Conservation (phyloP, 2,329 filamentous ascomycete species). For the Sarocladium oryzae region DNA sequence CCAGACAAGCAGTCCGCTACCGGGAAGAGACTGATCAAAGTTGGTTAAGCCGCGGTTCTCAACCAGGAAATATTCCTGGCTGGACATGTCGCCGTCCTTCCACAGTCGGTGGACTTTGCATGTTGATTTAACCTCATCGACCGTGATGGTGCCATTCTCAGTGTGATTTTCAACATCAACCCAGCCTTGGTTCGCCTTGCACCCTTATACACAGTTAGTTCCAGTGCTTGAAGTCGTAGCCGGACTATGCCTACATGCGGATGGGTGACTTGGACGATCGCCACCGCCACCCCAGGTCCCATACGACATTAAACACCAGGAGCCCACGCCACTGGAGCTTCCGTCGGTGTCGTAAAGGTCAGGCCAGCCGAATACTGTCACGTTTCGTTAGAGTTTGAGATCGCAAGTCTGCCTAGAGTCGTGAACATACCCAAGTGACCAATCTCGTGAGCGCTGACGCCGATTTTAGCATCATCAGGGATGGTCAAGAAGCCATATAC, state of each 20-base stretch:
- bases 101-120: background rate
- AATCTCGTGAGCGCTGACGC: constrained; percentile 6
- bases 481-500: constrained; percentile 6
- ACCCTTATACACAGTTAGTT: background rate
- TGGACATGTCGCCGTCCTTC: constrained; percentile 1
- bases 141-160: background rate
- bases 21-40: constrained; percentile 5
- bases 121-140: constrained; percentile 3
- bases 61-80: constrained; percentile 6
- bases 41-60: constrained; percentile 1
- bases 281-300: constrained; percentile 5
- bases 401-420: background rate
- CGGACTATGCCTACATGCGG: constrained; percentile 6
- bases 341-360: constrained; percentile 1
- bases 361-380: constrained; percentile 5
- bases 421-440: constrained; percentile 1
- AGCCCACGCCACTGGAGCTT: background rate
- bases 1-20: background rate
- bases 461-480: constrained; percentile 4
- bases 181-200: constrained; percentile 4
- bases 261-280: constrained; percentile 1
- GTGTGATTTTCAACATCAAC: constrained; percentile 3
- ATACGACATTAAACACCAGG: constrained; percentile 5
- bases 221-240: too few species aligned
- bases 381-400: background rate